Evolutionary conservation across 2,329 filamentous ascomycete genomes (phyloP).

Genomic region (Trichoderma oligosporum): DNA sequence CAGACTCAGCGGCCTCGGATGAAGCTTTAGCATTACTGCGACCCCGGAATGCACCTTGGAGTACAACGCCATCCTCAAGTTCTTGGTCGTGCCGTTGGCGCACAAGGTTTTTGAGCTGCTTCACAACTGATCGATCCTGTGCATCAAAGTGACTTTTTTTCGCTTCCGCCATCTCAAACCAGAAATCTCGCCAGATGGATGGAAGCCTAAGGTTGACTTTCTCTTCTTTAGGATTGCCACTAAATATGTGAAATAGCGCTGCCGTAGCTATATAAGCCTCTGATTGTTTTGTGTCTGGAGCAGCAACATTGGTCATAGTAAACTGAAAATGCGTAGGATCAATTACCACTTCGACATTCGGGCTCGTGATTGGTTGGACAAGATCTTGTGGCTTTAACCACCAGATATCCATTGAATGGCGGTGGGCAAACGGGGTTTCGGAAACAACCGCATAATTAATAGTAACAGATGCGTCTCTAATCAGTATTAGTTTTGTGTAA

Average conservation of each 20-base stretch:
- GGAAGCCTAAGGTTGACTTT: conserved; percentile 78
- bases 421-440: conserved; percentile 68
- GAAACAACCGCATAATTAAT: conserved; percentile 68
- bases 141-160: conserved; percentile 69
- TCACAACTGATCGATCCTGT: conserved; percentile 65
- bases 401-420: conserved; percentile 67
- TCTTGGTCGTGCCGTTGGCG: conserved; percentile 65
- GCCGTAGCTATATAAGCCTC: conserved; percentile 81
- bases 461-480: conserved; percentile 63
- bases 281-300: conserved; percentile 73
- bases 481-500: conserved; percentile 8
- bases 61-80: conserved; percentile 68
- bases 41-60: conserved; percentile 72
- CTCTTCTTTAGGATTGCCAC: conserved; percentile 75
- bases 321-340: conserved; percentile 57
- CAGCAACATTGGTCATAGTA: conserved; percentile 71
- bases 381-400: conserved; percentile 73
- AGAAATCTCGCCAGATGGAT: conserved; percentile 77
- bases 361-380: conserved; percentile 32
- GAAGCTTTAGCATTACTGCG: conserved; percentile 46
- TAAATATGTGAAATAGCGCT: conserved; percentile 77
- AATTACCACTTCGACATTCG: conserved; percentile 44
- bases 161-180: conserved; percentile 69
- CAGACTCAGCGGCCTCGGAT: conserved; percentile 49
- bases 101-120: conserved; percentile 66